Evolutionary conservation across 805 yeast species (phyloP), one percentile per base, ranked within the genome.

Genomic region (Ascoidea tarda): DNA sequence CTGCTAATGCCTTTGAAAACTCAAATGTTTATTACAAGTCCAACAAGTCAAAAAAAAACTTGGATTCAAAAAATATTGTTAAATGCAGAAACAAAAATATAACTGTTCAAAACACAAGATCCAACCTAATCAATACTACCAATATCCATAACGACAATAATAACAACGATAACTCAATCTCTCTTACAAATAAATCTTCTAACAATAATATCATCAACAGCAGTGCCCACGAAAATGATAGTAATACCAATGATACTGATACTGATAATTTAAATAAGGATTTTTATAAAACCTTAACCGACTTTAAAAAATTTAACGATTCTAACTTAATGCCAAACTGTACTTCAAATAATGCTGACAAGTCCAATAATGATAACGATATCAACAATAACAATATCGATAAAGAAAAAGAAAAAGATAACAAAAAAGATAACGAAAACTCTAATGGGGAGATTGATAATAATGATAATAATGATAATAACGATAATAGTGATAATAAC

Each of bases 1-100:
- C 77, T 2, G 74, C 33, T 32, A 38, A 42, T 51, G 49, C 38
- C 14, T 33, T 46, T n/a, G 48, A 47, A 46, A 46, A 48, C 16
- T 10, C 14, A 21, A 46, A 50, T 32, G 47, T 28, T 48, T 16
- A 33, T 14, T 33, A 6, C n/a, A 32, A 32, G 42, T 12, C n/a
- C 48, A 54, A 51, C 14, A 21, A 21, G 28, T 21, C 28, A 21
- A 21, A 21, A 21, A 21, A 21, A 21, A 21, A 31, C 46, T 48
- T 53, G 52, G 6, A 46, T 46, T 21, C 54, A 53, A 33, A 46
- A 50, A 33, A 49, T 44, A 4, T 55, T 46, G 21, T 55, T 55
- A 46, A 49, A 52, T 49, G 12, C 42, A n/a, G 49, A 51, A 31
- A 16, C 32, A 31, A 42, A 50, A n/a, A 38, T 16, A 33, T 10